These are phyloP conservation scores for Xylaria sp. DNA, from an alignment of 2,329 filamentous ascomycete genomes.

Conservation along the genomic window DNA sequence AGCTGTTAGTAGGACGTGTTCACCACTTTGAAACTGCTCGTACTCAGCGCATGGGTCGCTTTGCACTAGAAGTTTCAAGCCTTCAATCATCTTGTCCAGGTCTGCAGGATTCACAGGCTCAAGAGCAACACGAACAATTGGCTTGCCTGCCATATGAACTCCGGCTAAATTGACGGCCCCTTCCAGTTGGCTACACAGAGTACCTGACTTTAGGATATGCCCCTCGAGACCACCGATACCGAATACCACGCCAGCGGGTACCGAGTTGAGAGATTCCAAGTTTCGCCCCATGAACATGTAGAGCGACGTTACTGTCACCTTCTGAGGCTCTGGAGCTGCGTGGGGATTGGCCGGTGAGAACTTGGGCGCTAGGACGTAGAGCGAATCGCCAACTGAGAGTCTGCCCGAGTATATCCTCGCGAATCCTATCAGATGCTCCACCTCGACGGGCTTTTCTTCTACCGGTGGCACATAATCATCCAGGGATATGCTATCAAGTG, in stretches of 20 bases:
- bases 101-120: slow-evolving; percentile 92
- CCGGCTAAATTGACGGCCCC: slow-evolving; percentile 93
- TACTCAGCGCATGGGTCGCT: slow-evolving; percentile 97
- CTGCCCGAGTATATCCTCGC: slow-evolving; percentile 93
- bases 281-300: slow-evolving; percentile 97
- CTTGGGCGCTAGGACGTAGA: slow-evolving; percentile 93
- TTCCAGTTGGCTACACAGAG: slow-evolving; percentile 86
- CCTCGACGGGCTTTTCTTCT: slow-evolving; percentile 72
- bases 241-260: slow-evolving; percentile 94
- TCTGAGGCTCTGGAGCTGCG: slow-evolving; percentile 77
- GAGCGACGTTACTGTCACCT: slow-evolving; percentile 85
- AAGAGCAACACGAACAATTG: slow-evolving; percentile 95
- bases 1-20: slow-evolving; percentile 94
- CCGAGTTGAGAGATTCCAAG: slow-evolving; percentile 82
- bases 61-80: slow-evolving; percentile 87
- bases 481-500: slow-evolving; percentile 70
- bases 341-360: slow-evolving; percentile 85
- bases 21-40: slow-evolving; percentile 89
- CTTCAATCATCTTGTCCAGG: slow-evolving; percentile 93
- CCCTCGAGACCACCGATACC: slow-evolving; percentile 93
- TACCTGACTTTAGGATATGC: slow-evolving; percentile 94
- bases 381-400: slow-evolving; percentile 85
- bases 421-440: slow-evolving; percentile 93
- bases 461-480: slow-evolving; percentile 61
- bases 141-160: slow-evolving; percentile 80